Percentiles rank a stretch among this genome's conserved stretches.
Conservation (phyloP, 768 basidiomycete genomes). For the Cubamyces sp. region DNA sequence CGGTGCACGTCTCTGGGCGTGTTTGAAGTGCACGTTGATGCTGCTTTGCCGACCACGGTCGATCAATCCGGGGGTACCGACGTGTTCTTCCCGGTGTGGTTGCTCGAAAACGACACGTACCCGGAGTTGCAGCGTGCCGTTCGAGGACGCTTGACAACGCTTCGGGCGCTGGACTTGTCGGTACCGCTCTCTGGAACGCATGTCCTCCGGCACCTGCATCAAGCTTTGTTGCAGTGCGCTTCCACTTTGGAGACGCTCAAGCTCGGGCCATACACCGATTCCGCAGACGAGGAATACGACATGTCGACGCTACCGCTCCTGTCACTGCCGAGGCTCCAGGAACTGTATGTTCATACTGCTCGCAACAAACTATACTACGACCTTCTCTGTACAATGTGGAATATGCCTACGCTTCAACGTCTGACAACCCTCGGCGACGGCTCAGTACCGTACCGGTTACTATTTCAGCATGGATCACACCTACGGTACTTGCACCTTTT, state of each 20-base stretch:
- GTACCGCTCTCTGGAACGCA: background rate
- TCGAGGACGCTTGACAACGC: background rate
- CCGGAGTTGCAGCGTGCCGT: no score
- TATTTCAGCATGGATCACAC: constrained; percentile 7
- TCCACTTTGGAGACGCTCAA: background rate
- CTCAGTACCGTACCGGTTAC: background rate
- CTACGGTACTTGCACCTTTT: constrained; percentile 10
- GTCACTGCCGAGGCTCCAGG: background rate
- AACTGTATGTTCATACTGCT: constrained; percentile 1
- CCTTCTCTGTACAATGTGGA: background rate
- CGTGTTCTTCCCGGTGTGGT: no score
- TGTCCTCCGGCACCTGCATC: no score
- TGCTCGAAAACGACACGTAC: no score
- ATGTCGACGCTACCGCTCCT: background rate
- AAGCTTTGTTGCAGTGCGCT: no score
- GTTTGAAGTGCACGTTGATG: constrained; percentile 2
- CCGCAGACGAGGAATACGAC: background rate
- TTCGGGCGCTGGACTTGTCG: background rate
- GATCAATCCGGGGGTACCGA: no score
- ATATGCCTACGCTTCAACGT: constrained; percentile 1
- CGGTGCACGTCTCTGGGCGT: background rate
- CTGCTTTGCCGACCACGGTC: no score
- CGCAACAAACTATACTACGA: background rate
- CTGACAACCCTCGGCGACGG: background rate
- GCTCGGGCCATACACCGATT: background rate